Percentiles rank a stretch among this genome's conserved stretches.
These are phyloP conservation scores for Phlebopus sp. DNA, from an alignment of 1,284 basidiomycete species.

Conservation along the genomic window DNA sequence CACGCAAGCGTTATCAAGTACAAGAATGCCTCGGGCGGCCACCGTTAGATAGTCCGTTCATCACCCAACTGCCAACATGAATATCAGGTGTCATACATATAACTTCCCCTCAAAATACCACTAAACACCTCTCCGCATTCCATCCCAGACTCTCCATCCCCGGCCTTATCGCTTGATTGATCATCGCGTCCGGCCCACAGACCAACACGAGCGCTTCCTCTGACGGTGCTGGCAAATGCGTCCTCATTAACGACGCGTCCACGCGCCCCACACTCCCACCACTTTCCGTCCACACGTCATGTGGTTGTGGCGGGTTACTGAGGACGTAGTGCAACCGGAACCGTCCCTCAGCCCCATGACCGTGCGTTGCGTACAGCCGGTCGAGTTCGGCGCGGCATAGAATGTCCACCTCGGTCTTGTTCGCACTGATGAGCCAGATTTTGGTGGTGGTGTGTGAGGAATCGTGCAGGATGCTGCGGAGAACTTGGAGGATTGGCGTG, in stretches of 20 bases:
- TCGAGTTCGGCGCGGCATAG: slow-evolving; percentile 54
- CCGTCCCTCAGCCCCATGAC: slow-evolving; percentile 25
- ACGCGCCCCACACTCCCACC: slow-evolving; percentile 51
- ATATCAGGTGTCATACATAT: no score
- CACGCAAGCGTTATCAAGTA: no score
- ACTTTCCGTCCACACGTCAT: slow-evolving; percentile 40
- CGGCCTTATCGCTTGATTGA: slow-evolving; percentile 30
- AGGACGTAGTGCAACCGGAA: slow-evolving; percentile 50
- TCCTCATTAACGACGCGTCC: slow-evolving; percentile 37
- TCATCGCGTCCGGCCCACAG: slow-evolving; percentile 53
- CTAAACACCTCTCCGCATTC: slow-evolving; percentile 23
- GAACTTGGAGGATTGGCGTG: slow-evolving; percentile 57
- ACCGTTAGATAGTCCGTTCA: no score
- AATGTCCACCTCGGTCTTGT: slow-evolving; percentile 52
- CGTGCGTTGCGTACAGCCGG: slow-evolving; percentile 31
- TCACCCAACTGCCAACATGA: no score
- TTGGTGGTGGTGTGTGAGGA: slow-evolving; percentile 36
- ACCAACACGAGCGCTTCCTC: slow-evolving; percentile 44
- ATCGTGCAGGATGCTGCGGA: slow-evolving; percentile 50
- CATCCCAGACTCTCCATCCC: slow-evolving; percentile 24
- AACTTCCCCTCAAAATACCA: slow-evolving; percentile 24
- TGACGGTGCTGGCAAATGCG: slow-evolving; percentile 40
- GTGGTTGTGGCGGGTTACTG: slow-evolving; percentile 22
- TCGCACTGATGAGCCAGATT: slow-evolving; percentile 54
- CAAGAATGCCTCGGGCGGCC: no score